Conservation (phyloP, 1,284 basidiomycete species). For the Inonotus obliquus region DNA sequence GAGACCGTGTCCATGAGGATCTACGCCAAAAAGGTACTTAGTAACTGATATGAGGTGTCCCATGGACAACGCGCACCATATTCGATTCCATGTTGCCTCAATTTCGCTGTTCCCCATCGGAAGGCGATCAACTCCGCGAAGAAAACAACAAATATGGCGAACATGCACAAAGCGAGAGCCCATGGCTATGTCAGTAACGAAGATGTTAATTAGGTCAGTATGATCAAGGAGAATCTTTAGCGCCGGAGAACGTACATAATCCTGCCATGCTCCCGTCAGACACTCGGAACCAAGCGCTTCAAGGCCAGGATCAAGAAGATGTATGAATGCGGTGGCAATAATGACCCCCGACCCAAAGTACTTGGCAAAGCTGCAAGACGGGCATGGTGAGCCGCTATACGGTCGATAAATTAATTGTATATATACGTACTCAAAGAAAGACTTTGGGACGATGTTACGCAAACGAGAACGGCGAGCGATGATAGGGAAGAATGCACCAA, state of each 20-base stretch:
- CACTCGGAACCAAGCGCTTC: conserved; percentile 71
- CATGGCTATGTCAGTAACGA: conserved; percentile 52
- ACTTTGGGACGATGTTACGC: conserved; percentile 53
- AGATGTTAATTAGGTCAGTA: no score
- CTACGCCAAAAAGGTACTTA: conserved; percentile 29
- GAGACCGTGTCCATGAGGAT: conserved; percentile 61
- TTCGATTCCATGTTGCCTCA: conserved; percentile 46
- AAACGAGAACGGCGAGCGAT: conserved; percentile 57
- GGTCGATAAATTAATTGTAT: neutral
- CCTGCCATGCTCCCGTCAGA: conserved; percentile 63
- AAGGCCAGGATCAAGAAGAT: conserved; percentile 75
- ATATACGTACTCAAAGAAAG: conserved; percentile 64
- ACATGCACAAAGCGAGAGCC: conserved; percentile 73
- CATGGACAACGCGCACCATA: conserved; percentile 40
- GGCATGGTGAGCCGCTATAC: conserved; percentile 15
- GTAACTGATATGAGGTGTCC: neutral
- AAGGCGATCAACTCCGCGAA: conserved; percentile 83
- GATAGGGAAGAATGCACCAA: conserved; percentile 82
- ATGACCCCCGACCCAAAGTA: conserved; percentile 96
- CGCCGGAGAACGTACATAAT: conserved; percentile 54
- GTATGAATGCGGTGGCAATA: conserved; percentile 90
- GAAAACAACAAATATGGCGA: conserved; percentile 81
- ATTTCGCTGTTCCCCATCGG: conserved; percentile 68
- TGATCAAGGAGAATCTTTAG: conserved; percentile 9
- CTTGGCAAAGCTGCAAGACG: conserved; percentile 71